Base-by-base conservation (phyloP, 2,329 filamentous ascomycete genomes). In the Rasamsonia emersonii region DNA sequence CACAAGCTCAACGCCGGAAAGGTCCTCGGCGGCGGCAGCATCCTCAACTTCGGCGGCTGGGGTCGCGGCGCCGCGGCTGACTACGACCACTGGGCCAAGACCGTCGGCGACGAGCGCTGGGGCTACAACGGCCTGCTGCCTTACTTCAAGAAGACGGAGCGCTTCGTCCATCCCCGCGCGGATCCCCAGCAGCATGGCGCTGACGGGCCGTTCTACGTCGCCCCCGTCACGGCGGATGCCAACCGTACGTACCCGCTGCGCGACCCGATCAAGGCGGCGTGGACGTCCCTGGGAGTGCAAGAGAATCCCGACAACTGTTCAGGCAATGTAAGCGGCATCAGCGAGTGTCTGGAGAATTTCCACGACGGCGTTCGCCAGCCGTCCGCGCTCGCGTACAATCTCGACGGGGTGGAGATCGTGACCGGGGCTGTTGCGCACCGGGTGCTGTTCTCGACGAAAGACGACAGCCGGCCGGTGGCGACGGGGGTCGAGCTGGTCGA, bases 51-150 rank as follows among this genome's bases (percentile, higher is more conserved):
- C 11, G 53, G 56, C 39, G 40, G 49, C 4, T 67, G 65, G 54
- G 61, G 61, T 15, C 63, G 67, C 18, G 67, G 66, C 2, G 54
- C 58, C 15, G 47, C 51, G 2, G 43, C 48, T 4, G 67, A 70
- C 40, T 72, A 64, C 38, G 57, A 71, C 14, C 51, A 58, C 26
- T 71, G 67, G 68, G 63, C 56, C 2, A 43, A 53, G 18, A 42
- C 55, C 3, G 51, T 60, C 0, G 54, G 50, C 2, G 66, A 72
- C 32, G 28, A 57, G 1, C 47, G 53, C 2, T 75, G 69, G 56
- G 59, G 57, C 37, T 68, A 65, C 34, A 47, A 65, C 3, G 57
- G 57, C 7, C 55, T 71, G 18, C 51, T 65, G 10, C 63, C 64
- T 2, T 74, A 65, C 47, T 59, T 69, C 33, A 49, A 50, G 21